Base-by-base conservation (phyloP, 805 yeast genomes). In the Kodamaea neixiangensis region DNA sequence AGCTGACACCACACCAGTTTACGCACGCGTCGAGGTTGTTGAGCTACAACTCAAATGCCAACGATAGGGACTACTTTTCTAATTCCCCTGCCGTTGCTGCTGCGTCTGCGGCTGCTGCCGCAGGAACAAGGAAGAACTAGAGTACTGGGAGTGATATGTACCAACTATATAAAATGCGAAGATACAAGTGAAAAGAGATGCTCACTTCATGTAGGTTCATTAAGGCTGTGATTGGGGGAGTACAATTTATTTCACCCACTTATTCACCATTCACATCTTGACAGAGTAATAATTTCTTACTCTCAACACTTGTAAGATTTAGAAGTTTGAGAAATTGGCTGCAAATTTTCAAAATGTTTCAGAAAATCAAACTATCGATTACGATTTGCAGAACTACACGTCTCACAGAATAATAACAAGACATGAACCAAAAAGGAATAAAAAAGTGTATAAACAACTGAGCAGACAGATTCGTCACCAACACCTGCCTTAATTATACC, bases 51-150 rank as follows among this genome's bases (percentile, higher is more conserved):
- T 48, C 55, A 2, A 48, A 47, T 31, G 34, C 51, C 11, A 46
- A 42, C n/a, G 49, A 46, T 20, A 46, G 53, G 39, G 58, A 55
- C 19, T 55, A 53, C 44, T 53, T 55, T 41, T 35, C 47, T 5
- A 35, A 41, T 13, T 40, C 53, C 9, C 44, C 53, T 14, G 45
- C 55, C 4, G 50, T 44, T 10, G 51, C 45, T 22, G 48, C 49
- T 34, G 33, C 54, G 15, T 17, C 53, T 29, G 45, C 43, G 10
- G 46, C 46, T 15, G 57, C 44, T 41, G 53, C 47, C 10, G 56
- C 47, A 19, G 42, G 50, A 21, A 47, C 48, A 37, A 19, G 19
- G 19, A 13, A 37, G 41, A 19, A 17, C 21, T 6, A 17, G 44
- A 20, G 18, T 22, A 35, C 7, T 3, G 39, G 7, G 39, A 35